Base-by-base conservation (phyloP, 768 basidiomycete genomes). In the Mycena polygramma region DNA sequence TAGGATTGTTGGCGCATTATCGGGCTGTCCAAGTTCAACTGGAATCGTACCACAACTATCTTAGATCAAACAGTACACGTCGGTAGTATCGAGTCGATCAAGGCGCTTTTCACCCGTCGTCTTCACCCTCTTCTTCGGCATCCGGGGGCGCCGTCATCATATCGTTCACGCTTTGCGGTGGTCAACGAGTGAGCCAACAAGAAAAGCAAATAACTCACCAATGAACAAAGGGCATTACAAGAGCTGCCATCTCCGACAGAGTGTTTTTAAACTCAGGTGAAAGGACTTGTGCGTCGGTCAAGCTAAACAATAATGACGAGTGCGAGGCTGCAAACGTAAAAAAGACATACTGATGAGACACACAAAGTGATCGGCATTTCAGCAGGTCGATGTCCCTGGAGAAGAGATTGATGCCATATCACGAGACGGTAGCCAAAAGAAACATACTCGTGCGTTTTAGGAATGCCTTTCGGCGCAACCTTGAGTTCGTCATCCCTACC, bases 401-500 rank as follows among this genome's bases (percentile, higher is more conserved):
- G 24, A 36, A 35, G 11, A 68, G 46, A 35, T 57, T 46, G 52
- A 60, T 6, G 30, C 30, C 30, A 58, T 19, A 60, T 55, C 36
- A 67, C 20, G 45, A 2, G 43, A 19, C 39, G 53, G 19, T 10
- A 74, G 19, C 11, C 73, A 20, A 36, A 26, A 54, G 60, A 48
- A 48, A 48, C 73, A 30, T 13, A 94, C 93, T 85, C 84, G 77
- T 98, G 96, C 37, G 86, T 86, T 80, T 96, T 99, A 60, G 89
- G 88, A 11, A 97, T 82, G 0, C 96, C 97, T 76, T 98, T 98
- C 1, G 97, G 97, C 7, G 96, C 94, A 0, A 89, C 90, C 82
- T 98, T 98, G 37, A 98, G 82, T 77, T 95, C 92, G 74, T 95
- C 96, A 2, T 97, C 95, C 65, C 80, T 78, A 0, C 97, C 97